A percentile compares a stretch with the other conserved stretches of the same genome.
Evolutionary conservation across 805 yeast genomes (phyloP).

Genomic region (Teunomyces cretensis): DNA sequence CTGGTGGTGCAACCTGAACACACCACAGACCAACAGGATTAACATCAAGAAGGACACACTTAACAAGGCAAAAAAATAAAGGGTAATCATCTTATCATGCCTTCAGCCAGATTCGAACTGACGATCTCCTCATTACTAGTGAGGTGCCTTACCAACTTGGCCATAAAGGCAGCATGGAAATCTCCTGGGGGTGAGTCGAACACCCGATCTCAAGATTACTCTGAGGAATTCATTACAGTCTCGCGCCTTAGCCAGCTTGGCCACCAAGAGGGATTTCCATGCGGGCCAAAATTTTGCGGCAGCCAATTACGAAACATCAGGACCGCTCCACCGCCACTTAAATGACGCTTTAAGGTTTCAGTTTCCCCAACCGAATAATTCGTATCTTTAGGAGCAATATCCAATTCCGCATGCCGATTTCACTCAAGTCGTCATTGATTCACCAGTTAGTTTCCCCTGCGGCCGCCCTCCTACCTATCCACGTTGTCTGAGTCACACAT

Average conservation of each 20-base stretch:
- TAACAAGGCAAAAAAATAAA: too few species aligned
- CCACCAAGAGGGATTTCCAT: slow-evolving; percentile 35
- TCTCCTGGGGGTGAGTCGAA: slow-evolving; percentile 50
- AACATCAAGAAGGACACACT: too few species aligned
- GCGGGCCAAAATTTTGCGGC: neutral
- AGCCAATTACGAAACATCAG: neutral
- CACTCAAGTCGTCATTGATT: too few species aligned
- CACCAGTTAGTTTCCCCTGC: too few species aligned
- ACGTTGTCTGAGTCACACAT: too few species aligned
- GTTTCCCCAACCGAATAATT: too few species aligned
- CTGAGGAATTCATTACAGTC: slow-evolving; percentile 37
- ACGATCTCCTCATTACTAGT: slow-evolving; percentile 18
- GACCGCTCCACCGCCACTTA: too few species aligned
- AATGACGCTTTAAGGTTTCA: too few species aligned
- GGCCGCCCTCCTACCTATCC: too few species aligned
- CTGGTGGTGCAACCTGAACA: neutral
- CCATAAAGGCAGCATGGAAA: slow-evolving; percentile 13
- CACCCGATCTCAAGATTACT: slow-evolving; percentile 48
- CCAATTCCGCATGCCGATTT: too few species aligned
- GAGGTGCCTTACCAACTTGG: slow-evolving; percentile 17
- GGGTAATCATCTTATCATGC: slow-evolving; percentile 7
- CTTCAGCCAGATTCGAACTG: slow-evolving; percentile 17
- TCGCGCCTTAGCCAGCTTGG: slow-evolving; percentile 51
- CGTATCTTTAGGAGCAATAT: too few species aligned
- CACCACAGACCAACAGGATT: too few species aligned